Evolutionary conservation across 176 grass and related monocot genomes (phyloP).

Genomic region (Cenchrus americanus): DNA sequence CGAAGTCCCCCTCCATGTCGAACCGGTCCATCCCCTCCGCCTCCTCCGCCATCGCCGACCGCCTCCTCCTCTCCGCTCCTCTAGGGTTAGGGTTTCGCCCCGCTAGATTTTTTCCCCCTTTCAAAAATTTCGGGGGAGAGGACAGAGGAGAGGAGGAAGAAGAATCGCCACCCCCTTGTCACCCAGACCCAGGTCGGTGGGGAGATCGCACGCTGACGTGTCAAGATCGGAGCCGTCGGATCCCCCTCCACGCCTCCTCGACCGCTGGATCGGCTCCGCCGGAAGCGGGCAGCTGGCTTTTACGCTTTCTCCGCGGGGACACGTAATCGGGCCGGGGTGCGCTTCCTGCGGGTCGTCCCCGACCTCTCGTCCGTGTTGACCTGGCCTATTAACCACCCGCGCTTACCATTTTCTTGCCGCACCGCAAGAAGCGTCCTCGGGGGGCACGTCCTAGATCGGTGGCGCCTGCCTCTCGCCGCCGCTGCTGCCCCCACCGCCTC

Average conservation of each 20-base stretch:
- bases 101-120: background rate
- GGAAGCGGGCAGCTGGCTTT: background rate
- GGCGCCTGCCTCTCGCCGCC: slow-evolving; percentile 27
- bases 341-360: slow-evolving; percentile 23
- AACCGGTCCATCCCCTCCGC: slow-evolving; percentile 72
- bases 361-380: slow-evolving; percentile 40
- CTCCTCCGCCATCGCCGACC: slow-evolving; percentile 63
- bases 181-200: background rate
- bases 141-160: background rate
- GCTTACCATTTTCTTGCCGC: background rate
- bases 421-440: slow-evolving; percentile 17
- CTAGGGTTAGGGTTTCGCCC: slow-evolving; percentile 39
- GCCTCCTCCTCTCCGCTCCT: background rate
- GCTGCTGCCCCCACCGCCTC: background rate
- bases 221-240: background rate
- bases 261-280: background rate
- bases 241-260: background rate
- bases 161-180: background rate
- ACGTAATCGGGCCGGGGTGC: background rate
- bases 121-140: background rate
- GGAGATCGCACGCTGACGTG: background rate
- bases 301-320: background rate
- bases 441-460: slow-evolving; percentile 44
- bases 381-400: slow-evolving; percentile 1
- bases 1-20: slow-evolving; percentile 73